Conservation (phyloP, 164 flowering plant species). For the Dillenia suffruticosa region DNA sequence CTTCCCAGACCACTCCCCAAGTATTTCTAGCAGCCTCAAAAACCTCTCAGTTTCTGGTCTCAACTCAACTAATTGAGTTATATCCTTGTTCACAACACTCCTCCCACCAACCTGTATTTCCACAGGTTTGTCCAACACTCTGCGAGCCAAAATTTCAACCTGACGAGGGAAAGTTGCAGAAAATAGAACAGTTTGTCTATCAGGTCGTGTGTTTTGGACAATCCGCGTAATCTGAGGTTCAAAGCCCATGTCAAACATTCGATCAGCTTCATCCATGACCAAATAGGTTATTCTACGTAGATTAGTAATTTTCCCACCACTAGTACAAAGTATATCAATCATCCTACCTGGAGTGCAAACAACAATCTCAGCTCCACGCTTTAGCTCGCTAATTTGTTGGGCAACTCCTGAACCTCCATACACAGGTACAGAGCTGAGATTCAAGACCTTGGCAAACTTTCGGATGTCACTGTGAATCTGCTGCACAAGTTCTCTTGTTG, state of each 20-base stretch:
- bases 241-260: slow-evolving; percentile 99
- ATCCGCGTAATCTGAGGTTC: slow-evolving; percentile 96
- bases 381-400: slow-evolving; percentile 92
- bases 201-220: slow-evolving; percentile 89
- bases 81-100: slow-evolving; percentile 97
- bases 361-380: slow-evolving; percentile 91
- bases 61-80: slow-evolving; percentile 83
- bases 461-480: slow-evolving; percentile 88
- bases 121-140: slow-evolving; percentile 84
- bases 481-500: slow-evolving; percentile 97
- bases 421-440: slow-evolving; percentile 82
- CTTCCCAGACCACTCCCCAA: slow-evolving; percentile 95
- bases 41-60: slow-evolving; percentile 86
- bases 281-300: slow-evolving; percentile 83
- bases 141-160: slow-evolving; percentile 87
- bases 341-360: slow-evolving; percentile 99
- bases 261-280: slow-evolving; percentile 98
- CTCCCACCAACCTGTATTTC: slow-evolving; percentile 96
- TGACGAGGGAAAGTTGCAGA: slow-evolving; percentile 99
- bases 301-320: slow-evolving; percentile 89
- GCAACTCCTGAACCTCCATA: slow-evolving; percentile 99
- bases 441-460: slow-evolving; percentile 77
- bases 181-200: slow-evolving; percentile 91
- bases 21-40: slow-evolving; percentile 72
- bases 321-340: slow-evolving; percentile 95